Evolutionary conservation across 108 stramenopile genomes (phyloP).

Genomic region (Chaetoceros muelleri): DNA sequence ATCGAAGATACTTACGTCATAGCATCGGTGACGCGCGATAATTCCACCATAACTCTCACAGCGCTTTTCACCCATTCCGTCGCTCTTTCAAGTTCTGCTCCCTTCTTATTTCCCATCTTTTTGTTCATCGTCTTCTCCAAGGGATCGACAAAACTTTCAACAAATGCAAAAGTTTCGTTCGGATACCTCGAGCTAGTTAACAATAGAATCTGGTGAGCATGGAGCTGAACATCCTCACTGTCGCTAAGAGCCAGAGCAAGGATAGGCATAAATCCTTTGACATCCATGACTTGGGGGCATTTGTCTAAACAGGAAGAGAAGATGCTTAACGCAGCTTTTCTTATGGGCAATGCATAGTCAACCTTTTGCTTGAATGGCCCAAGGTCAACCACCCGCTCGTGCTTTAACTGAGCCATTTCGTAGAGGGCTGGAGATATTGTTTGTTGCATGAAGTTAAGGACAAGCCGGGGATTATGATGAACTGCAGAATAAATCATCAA

Average conservation of each 20-base stretch:
- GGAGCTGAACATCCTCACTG: slow-evolving; percentile 71
- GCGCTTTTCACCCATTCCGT: slow-evolving; percentile 82
- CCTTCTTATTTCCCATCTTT: slow-evolving; percentile 69
- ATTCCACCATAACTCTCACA: slow-evolving; percentile 56
- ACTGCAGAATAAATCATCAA: slow-evolving; percentile 90
- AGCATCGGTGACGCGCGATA: slow-evolving; percentile 51
- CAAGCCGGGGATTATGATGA: slow-evolving; percentile 80
- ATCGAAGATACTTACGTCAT: slow-evolving; percentile 31
- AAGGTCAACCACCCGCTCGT: slow-evolving; percentile 88
- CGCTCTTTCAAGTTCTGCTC: slow-evolving; percentile 67
- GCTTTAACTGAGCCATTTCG: slow-evolving; percentile 63
- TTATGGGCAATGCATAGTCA: slow-evolving; percentile 92
- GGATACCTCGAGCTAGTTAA: slow-evolving; percentile 59
- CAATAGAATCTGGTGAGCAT: slow-evolving; percentile 75
- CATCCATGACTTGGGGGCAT: slow-evolving; percentile 55
- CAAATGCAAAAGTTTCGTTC: slow-evolving; percentile 40
- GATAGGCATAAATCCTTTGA: slow-evolving; percentile 63
- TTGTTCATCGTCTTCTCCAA: slow-evolving; percentile 79
- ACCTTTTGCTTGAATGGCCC: slow-evolving; percentile 98
- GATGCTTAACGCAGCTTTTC: slow-evolving; percentile 87
- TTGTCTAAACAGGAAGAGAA: slow-evolving; percentile 87
- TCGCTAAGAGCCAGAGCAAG: slow-evolving; percentile 65
- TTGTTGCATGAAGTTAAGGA: slow-evolving; percentile 62
- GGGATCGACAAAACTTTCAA: slow-evolving; percentile 59
- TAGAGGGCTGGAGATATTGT: slow-evolving; percentile 65